Conservation (phyloP, 2,329 filamentous ascomycete species). For the Juglanconis sp. region DNA sequence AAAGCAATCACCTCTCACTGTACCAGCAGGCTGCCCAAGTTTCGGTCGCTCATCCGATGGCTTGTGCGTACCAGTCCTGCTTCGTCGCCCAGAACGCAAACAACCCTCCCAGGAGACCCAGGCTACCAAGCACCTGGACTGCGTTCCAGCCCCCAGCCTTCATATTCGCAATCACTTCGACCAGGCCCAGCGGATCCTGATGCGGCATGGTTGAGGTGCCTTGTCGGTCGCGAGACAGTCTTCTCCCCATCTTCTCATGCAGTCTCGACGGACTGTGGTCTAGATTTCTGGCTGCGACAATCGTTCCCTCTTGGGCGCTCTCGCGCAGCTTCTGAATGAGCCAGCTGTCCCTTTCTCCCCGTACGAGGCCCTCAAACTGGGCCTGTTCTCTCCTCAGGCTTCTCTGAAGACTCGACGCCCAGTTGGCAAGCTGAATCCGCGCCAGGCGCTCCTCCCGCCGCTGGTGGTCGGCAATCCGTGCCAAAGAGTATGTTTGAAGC, state of each 20-base stretch:
- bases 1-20: conserved; percentile 18
- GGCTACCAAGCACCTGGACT: conserved; percentile 69
- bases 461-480: conserved; percentile 49
- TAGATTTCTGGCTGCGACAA: conserved; percentile 43
- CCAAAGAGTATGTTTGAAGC: conserved; percentile 53
- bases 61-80: conserved; percentile 26
- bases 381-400: conserved; percentile 72
- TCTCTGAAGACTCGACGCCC: conserved; percentile 77
- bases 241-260: conserved; percentile 4
- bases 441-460: conserved; percentile 32
- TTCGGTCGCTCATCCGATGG: conserved; percentile 24
- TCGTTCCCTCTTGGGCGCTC: conserved; percentile 62
- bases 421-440: conserved; percentile 69
- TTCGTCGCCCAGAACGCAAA: conserved; percentile 54
- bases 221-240: neutral
- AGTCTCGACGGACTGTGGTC: conserved; percentile 9
- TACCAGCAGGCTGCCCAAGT: conserved; percentile 30
- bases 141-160: conserved; percentile 63
- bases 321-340: conserved; percentile 64
- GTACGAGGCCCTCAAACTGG: conserved; percentile 61
- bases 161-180: conserved; percentile 66
- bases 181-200: conserved; percentile 76
- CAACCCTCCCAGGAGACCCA: conserved; percentile 71
- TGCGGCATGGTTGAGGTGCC: conserved; percentile 29
- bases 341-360: conserved; percentile 66